These are phyloP conservation scores for Vaccinium corymbosum DNA, from an alignment of 148 eudicot species.

Conservation along the genomic window DNA sequence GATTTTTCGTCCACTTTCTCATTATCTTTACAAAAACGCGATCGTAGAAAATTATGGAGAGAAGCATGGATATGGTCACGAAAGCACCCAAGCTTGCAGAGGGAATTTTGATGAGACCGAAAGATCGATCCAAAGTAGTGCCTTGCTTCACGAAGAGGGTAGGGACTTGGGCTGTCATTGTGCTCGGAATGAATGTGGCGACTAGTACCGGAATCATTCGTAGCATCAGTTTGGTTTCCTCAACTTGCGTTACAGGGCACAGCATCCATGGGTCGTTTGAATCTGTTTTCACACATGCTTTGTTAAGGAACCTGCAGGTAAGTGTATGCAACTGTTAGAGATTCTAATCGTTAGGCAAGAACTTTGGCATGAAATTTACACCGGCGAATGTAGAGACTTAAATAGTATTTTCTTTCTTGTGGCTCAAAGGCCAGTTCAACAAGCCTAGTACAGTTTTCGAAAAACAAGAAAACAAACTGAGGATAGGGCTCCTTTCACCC, in stretches of 20 bases:
- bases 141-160: slow-evolving; percentile 87
- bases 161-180: slow-evolving; percentile 59
- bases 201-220: slow-evolving; percentile 61
- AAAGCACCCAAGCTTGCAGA: slow-evolving; percentile 65
- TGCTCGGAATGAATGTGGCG: slow-evolving; percentile 55
- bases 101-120: slow-evolving; percentile 56
- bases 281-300: slow-evolving; percentile 54
- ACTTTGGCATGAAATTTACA: neutral
- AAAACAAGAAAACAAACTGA: no score
- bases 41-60: slow-evolving; percentile 56
- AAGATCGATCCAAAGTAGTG: slow-evolving; percentile 44
- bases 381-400: neutral
- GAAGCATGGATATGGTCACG: slow-evolving; percentile 59
- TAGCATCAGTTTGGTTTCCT: slow-evolving; percentile 77
- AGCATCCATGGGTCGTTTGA: slow-evolving; percentile 53
- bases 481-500: no score
- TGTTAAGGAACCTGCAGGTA: slow-evolving; percentile 48
- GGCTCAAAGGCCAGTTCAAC: no score
- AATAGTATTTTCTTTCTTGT: no score
- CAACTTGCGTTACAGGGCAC: slow-evolving; percentile 70
- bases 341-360: neutral
- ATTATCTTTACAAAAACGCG: slow-evolving; percentile 45
- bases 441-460: no score
- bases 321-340: neutral
- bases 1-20: slow-evolving; percentile 49